Percentiles rank a stretch among this genome's conserved stretches.
Evolutionary conservation across 768 basidiomycete species (phyloP).

Genomic region (Termitomyces sp.): DNA sequence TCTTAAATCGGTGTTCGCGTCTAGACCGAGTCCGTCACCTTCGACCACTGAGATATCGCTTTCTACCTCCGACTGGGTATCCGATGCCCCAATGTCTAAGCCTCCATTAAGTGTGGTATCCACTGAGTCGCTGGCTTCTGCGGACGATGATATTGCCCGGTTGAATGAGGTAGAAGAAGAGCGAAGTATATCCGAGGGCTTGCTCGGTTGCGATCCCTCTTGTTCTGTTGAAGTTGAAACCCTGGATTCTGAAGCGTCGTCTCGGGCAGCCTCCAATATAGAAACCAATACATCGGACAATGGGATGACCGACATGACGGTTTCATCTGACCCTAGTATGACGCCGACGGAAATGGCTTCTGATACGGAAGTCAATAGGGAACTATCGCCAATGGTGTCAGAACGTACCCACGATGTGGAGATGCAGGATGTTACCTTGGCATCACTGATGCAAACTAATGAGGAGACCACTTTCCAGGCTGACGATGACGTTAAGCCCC

Average conservation of each 20-base stretch:
- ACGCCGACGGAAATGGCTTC: neutral
- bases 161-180: conserved; percentile 32
- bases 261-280: neutral
- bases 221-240: conserved; percentile 19
- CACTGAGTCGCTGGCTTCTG: neutral
- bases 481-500: neutral
- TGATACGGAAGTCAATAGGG: conserved; percentile 15
- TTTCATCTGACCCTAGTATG: conserved; percentile 4
- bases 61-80: neutral
- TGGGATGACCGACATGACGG: neutral
- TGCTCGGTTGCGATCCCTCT: conserved; percentile 24
- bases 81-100: neutral
- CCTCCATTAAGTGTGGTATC: conserved; percentile 1
- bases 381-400: conserved; percentile 7
- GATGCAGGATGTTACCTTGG: conserved; percentile 5
- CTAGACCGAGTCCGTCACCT: neutral
- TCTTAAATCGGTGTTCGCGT: conserved; percentile 1
- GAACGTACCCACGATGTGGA: conserved; percentile 9
- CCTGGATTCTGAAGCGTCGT: conserved; percentile 3
- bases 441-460: neutral
- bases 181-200: conserved; percentile 13
- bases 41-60: neutral
- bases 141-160: conserved; percentile 1
- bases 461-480: neutral
- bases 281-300: neutral